These are phyloP conservation scores for Bacidia gigantensis DNA, from an alignment of 495 filamentous ascomycete species.

Conservation along the genomic window DNA sequence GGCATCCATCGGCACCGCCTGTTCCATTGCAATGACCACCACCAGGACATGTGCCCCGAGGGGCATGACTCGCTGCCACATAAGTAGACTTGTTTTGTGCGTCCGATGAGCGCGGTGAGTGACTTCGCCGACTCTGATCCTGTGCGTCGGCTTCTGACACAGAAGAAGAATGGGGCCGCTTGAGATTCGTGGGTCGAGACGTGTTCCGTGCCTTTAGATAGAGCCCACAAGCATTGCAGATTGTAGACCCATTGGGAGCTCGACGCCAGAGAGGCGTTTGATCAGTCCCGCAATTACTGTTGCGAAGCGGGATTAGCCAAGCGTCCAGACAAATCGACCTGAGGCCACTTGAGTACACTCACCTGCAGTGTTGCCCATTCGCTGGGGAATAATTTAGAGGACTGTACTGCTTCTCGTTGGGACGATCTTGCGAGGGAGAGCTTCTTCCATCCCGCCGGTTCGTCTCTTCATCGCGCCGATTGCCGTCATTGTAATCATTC, in stretches of 20 bases:
- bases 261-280: constrained; percentile 90
- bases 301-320: not conserved
- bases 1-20: constrained; percentile 89
- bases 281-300: constrained; percentile 87
- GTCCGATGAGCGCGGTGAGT: constrained; percentile 22
- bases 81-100: constrained; percentile 52
- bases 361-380: constrained; percentile 44
- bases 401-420: constrained; percentile 16
- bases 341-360: constrained; percentile 8
- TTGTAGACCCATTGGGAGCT: constrained; percentile 81
- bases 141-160: constrained; percentile 17
- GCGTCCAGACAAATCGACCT: not conserved
- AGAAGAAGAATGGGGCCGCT: constrained; percentile 24
- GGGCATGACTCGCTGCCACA: constrained; percentile 56
- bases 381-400: constrained; percentile 15
- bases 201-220: constrained; percentile 91
- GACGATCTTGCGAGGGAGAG: constrained; percentile 8
- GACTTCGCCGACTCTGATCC: constrained; percentile 24
- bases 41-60: constrained; percentile 81
- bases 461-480: not conserved
- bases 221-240: constrained; percentile 95
- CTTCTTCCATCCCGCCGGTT: not conserved
- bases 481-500: not conserved
- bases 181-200: constrained; percentile 75
- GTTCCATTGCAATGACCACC: constrained; percentile 95